Evolutionary conservation across 116 monocot genomes (phyloP), one percentile per base, ranked within the genome.

Genomic region (Zostera marina): DNA sequence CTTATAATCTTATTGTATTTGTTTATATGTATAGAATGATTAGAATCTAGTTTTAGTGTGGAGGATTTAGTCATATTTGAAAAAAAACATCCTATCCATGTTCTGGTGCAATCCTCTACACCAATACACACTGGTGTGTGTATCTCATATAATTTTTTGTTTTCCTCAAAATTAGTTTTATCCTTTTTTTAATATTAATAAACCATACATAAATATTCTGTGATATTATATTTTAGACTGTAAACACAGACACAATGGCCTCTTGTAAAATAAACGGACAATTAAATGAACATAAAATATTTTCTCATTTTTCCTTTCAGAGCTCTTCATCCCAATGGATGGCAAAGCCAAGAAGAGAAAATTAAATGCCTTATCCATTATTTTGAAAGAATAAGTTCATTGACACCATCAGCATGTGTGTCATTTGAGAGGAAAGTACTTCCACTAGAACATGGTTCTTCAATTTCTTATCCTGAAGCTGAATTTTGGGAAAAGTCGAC

Each of bases 351-450:
- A 71, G 80, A 88, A 73, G 72, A 84, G 53, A 96, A 96, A 66
- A 56, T 96, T 47, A 80, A 66, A 62, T 96, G 89, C 57, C 77
- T 96, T 9, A 62, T 85, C 73, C 84, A 88, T 64, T 96, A 88
- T 65, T 88, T 88, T 63, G 76, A 88, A 69, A 82, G 89, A 64
- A 66, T 85, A 66, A 78, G 71, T 43, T 55, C 60, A 38, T 49
- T 59, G 52, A 72, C 69, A 48, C 89, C 96, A 24, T 71, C 61
- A 16, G 84, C 78, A 44, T 59, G 59, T 68, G 77, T 88, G 53
- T 85, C 96, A 41, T 85, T 80, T 74, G 81, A 88, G 60, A 66
- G 88, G 25, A 96, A 96, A 59, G 77, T 85, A 72, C 77, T 85
- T 77, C 63, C 79, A n/a, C 61, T 64, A 11, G 65, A 69, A 43